Evolutionary conservation across 768 basidiomycete species (phyloP), one percentile per base, ranked within the genome.

Genomic region (Lentinula raphanica): DNA sequence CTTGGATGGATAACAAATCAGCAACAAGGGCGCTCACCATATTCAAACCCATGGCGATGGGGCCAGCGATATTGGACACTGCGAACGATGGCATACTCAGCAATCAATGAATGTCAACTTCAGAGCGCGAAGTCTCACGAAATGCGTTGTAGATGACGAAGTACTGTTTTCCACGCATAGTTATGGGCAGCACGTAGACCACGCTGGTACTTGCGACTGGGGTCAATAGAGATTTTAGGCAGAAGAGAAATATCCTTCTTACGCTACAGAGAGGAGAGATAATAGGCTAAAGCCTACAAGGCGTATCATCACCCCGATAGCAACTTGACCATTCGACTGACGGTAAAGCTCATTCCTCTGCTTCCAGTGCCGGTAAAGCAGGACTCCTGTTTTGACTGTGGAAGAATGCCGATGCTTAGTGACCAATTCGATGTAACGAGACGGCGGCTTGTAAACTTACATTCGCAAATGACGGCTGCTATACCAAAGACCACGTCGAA

Each of bases 301-400:
- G 32, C 36, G 51, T 11, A 21, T 15, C 51, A 54, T 54, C 15
- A 54, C 51, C 36, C 32, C 32, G 39, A 54, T 54, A 9, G 51
- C 21, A 12, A 54, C 51, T 21, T 19, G n/a, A 21, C 51, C 51
- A 38, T 54, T 35, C 1, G 51, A 54, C 21, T 31, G 21, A 21
- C 23, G 9, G 11, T 38, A 25, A 17, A n/a, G 28, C 4, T 54
- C 51, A 21, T 21, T 17, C 32, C n/a, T 35, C 12, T 23, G 15
- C 19, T 54, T 54, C 38, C 51, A 28, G 23, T 54, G 51, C 27
- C 29, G 32, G 35, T 54, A 54, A 25, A 54, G 51, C 3, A 54
- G 23, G 19, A 32, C 39, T 1, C 32, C 51, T 3, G 51, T 7
- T 19, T 54, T 54, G n/a, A 19, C 51, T 54, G 8, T 3, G n/a